Evolutionary conservation across 495 filamentous ascomycete genomes (phyloP).

Genomic region (Penicillium alfredii): DNA sequence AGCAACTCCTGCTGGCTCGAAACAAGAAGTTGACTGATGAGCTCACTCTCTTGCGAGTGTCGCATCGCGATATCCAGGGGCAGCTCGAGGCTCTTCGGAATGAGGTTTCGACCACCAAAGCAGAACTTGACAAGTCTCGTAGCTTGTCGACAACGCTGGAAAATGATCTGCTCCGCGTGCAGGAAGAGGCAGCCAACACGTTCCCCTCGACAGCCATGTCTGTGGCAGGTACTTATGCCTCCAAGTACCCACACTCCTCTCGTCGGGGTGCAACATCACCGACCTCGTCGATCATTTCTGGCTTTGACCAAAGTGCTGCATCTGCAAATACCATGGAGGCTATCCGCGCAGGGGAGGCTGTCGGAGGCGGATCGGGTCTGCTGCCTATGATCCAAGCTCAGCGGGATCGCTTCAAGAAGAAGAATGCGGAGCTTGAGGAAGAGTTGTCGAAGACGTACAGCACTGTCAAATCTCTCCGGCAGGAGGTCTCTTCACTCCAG

Average conservation of each 20-base stretch:
- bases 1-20: constrained; percentile 82
- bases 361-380: constrained; percentile 82
- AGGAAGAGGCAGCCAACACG: constrained; percentile 73
- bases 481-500: constrained; percentile 86
- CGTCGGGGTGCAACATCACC: constrained; percentile 71
- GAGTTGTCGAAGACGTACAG: constrained; percentile 79
- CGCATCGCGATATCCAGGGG: constrained; percentile 82
- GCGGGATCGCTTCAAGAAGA: constrained; percentile 96
- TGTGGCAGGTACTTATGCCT: constrained; percentile 86
- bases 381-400: constrained; percentile 98
- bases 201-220: constrained; percentile 85
- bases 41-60: constrained; percentile 85
- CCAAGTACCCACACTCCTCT: constrained; percentile 72
- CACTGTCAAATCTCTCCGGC: constrained; percentile 77
- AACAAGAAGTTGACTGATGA: constrained; percentile 96
- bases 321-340: constrained; percentile 49
- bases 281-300: constrained; percentile 95
- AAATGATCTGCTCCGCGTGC: constrained; percentile 81
- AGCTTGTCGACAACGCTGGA: constrained; percentile 84
- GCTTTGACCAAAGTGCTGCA: constrained; percentile 62
- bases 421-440: constrained; percentile 83
- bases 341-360: constrained; percentile 60
- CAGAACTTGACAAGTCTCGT: constrained; percentile 79
- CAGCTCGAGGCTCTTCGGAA: constrained; percentile 76
- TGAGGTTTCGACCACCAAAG: constrained; percentile 75